phyloP scores from a whole-genome alignment of 495 filamentous ascomycete species.

The Neurospora pannonica region DNA sequence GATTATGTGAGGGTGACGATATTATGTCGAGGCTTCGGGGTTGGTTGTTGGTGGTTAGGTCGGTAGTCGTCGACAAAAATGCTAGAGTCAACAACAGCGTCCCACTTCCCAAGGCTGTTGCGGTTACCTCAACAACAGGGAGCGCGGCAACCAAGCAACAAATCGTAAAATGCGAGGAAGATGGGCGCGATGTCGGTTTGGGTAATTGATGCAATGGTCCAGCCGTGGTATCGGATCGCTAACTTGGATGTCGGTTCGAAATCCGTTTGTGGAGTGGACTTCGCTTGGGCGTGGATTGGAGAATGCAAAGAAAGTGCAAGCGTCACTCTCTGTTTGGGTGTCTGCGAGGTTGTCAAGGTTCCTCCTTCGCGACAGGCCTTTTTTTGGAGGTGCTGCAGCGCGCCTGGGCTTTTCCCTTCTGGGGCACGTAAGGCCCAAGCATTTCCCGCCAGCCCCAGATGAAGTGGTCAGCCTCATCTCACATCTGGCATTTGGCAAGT shows the following conservation, averaged over 20 bases:
- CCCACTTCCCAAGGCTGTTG: neutral
- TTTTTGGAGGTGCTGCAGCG: conserved; percentile 18
- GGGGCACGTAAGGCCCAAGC: neutral
- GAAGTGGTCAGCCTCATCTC: neutral
- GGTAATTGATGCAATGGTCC: neutral
- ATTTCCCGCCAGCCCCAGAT: neutral
- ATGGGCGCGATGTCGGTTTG: neutral
- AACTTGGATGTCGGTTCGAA: neutral
- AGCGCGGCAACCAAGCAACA: neutral
- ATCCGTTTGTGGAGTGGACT: neutral
- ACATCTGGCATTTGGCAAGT: neutral
- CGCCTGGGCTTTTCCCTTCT: conserved; percentile 9
- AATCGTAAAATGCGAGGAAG: neutral
- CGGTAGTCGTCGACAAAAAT: neutral
- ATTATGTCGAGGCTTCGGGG: neutral
- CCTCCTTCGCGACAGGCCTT: neutral
- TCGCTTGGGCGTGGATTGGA: neutral
- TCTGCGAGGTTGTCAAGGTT: neutral
- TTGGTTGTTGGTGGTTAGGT: neutral
- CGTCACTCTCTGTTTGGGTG: neutral
- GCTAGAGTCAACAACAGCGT: neutral
- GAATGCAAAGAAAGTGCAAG: neutral
- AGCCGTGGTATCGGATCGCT: neutral
- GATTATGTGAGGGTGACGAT: neutral
- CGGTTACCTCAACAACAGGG: neutral